Conservation (phyloP, 2,329 filamentous ascomycete genomes). For the Aureobasidium lini region DNA sequence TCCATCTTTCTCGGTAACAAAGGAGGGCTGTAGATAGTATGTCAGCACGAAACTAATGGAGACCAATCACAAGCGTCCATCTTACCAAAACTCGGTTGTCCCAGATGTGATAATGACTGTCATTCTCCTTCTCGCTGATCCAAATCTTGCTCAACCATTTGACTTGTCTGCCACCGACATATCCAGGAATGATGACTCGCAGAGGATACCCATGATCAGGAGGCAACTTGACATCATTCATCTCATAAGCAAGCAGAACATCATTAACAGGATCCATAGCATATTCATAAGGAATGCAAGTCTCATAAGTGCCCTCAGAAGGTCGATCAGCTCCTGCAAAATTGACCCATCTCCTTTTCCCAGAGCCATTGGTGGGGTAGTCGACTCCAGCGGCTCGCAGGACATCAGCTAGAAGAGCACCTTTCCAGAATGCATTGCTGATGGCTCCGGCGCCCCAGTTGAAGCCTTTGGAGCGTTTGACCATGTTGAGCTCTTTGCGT, state of each 20-base stretch:
- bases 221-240: constrained; percentile 34
- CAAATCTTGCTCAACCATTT: constrained; percentile 38
- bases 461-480: constrained; percentile 43
- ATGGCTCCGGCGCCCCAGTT: constrained; percentile 40
- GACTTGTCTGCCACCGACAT: constrained; percentile 34
- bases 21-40: constrained; percentile 28
- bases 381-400: constrained; percentile 35
- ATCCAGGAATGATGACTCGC: constrained; percentile 36
- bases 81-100: constrained; percentile 40
- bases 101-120: constrained; percentile 41
- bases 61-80: background rate
- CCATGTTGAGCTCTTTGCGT: constrained; percentile 46
- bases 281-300: constrained; percentile 42
- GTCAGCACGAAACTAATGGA: background rate
- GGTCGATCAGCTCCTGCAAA: constrained; percentile 44
- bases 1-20: constrained; percentile 43
- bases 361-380: constrained; percentile 15
- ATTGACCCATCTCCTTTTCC: constrained; percentile 37
- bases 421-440: constrained; percentile 47
- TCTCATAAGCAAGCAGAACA: constrained; percentile 49
- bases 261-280: constrained; percentile 42
- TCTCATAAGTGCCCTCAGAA: constrained; percentile 42
- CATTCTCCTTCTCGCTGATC: constrained; percentile 35
- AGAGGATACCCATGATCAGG: constrained; percentile 39
- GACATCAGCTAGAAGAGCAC: constrained; percentile 39